Evolutionary conservation across 2,329 filamentous ascomycete genomes (phyloP).

Genomic region (Pseudogymnoascus sp.): DNA sequence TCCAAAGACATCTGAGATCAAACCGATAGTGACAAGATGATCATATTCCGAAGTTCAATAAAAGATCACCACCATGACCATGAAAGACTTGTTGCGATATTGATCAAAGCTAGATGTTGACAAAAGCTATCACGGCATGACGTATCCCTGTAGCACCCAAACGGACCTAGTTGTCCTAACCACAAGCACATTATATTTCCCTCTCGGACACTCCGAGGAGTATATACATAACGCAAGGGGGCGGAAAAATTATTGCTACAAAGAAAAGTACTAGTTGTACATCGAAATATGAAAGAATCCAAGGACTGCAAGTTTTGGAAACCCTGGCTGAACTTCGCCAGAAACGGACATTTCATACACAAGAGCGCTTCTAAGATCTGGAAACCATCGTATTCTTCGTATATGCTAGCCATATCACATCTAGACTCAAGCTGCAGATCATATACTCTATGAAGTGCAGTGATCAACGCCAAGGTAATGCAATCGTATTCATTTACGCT

Average conservation of each 20-base stretch:
- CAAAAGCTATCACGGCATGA: constrained; percentile 4
- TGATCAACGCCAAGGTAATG: constrained; percentile 1
- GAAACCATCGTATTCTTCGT: constrained; percentile 2
- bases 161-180: background rate
- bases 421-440: background rate
- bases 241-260: background rate
- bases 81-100: background rate
- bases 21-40: background rate
- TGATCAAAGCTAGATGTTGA: background rate
- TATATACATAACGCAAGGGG: background rate
- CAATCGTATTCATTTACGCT: constrained; percentile 1
- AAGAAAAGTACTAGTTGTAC: background rate
- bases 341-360: background rate
- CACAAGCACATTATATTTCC: background rate
- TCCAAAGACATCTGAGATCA: background rate
- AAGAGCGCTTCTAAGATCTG: background rate
- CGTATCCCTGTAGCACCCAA: constrained; percentile 2
- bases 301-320: background rate
- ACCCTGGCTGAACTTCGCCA: background rate
- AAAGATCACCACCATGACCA: background rate
- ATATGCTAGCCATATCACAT: constrained; percentile 5
- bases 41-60: background rate
- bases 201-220: background rate
- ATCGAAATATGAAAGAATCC: background rate
- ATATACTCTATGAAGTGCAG: background rate